Evolutionary conservation across 164 flowering plant species (phyloP).

Genomic region (Vitis labrusca): DNA sequence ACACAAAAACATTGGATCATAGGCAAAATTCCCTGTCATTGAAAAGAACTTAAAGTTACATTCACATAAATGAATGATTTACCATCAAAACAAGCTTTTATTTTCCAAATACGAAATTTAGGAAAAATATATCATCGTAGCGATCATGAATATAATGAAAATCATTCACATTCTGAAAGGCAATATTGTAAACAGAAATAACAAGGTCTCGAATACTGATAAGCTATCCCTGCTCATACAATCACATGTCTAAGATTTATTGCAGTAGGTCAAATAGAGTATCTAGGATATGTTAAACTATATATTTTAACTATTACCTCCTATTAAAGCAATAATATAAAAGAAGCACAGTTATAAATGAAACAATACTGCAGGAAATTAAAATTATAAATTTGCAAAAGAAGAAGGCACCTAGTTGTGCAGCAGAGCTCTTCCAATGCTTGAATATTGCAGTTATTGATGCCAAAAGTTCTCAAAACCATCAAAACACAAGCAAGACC

Average conservation of each 20-base stretch:
- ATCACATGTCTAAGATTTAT: neutral
- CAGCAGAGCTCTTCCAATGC: constrained; percentile 60
- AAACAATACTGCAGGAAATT: neutral
- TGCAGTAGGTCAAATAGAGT: neutral
- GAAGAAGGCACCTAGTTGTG: constrained; percentile 64
- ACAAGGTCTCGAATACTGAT: neutral
- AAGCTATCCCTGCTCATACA: neutral
- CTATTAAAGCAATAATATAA: neutral
- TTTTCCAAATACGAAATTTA: too few species aligned
- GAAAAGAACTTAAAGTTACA: too few species aligned
- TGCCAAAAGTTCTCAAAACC: constrained; percentile 79
- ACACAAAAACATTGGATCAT: too few species aligned
- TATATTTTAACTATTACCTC: neutral
- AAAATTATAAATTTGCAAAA: neutral
- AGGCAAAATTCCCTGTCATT: too few species aligned
- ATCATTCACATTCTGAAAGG: neutral
- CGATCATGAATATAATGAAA: too few species aligned
- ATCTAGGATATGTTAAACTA: neutral
- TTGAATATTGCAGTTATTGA: constrained; percentile 42
- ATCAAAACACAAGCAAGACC: constrained; percentile 95
- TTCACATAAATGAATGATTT: too few species aligned
- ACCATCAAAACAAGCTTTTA: too few species aligned
- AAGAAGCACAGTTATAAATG: neutral
- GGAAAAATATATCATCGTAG: too few species aligned
- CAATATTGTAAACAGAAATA: neutral